Evolutionary conservation across 2,329 filamentous ascomycete species (phyloP).

Genomic region (Penicillium fuscoglaucum): DNA sequence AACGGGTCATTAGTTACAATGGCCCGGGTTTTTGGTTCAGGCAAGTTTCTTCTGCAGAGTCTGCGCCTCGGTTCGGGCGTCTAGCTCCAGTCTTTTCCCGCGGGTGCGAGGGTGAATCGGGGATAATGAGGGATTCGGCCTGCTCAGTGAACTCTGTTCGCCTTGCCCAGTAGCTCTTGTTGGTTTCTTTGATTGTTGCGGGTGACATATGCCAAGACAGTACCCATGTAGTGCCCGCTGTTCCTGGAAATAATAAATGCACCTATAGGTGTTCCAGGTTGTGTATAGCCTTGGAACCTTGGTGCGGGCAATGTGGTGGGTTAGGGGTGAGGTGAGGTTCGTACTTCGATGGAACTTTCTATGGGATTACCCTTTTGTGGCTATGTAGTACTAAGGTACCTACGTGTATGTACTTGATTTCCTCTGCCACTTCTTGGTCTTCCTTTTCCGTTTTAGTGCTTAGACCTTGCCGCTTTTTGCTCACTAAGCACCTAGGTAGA

Average conservation of each 20-base stretch:
- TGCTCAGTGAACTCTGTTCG: background rate
- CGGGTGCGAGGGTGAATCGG: background rate
- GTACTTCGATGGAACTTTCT: background rate
- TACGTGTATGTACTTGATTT: too few relatives aligned
- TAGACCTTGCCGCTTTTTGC: too few relatives aligned
- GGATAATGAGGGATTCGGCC: background rate
- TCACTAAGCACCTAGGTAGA: too few relatives aligned
- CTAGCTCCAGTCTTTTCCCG: background rate
- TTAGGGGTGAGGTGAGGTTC: background rate
- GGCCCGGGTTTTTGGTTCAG: too few relatives aligned
- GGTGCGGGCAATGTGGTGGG: background rate
- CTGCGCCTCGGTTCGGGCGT: slow-evolving; percentile 1
- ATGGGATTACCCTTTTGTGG: background rate
- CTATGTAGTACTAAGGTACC: background rate
- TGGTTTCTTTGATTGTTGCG: background rate
- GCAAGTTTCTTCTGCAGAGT: background rate
- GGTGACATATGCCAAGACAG: background rate
- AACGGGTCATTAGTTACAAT: background rate
- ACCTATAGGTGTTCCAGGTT: background rate
- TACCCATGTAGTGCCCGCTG: background rate
- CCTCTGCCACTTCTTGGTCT: too few relatives aligned
- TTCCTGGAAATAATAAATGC: background rate
- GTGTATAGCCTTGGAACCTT: background rate
- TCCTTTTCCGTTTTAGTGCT: too few relatives aligned
- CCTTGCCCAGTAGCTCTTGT: background rate